Base-by-base conservation (phyloP, 352 stramenopile species). In the Phytophthora parvispora region DNA sequence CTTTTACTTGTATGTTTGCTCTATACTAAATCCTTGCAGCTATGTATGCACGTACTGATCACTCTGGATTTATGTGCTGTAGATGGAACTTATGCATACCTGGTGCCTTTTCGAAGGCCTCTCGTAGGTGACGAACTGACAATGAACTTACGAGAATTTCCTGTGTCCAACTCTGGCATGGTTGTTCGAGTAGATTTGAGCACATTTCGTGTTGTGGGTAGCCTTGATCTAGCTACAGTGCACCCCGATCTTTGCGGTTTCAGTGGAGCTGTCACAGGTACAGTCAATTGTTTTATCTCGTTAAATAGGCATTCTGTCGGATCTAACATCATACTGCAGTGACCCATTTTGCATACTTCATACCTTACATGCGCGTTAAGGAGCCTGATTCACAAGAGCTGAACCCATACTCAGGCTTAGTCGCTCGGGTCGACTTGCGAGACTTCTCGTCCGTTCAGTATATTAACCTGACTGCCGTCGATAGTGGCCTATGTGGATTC, bases 81-180 rank as follows among this genome's bases (percentile, higher is more conserved):
- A 94, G 86, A 94, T 57, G 83, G 82, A 40, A 72, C 78, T 6
- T 80, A 77, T n/a, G 80, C 84, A 13, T 95, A 89, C 40, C 58
- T 95, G 2, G 77, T 93, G 12, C 84, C 84, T 1, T 84, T 87
- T 16, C 67, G 68, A 8, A 70, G 84, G 12, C 77, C 86, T 12
- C 61, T 78, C 5, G 50, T 69, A 25, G 72, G 60, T 2, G 76
- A 93, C 18, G 83, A 94, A 51, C 60, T 77, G n/a, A 85, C 84
- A 0, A 75, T 64, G 28, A 94, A 91, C 45, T 49, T 93, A 31
- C 82, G 86, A 40, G 84, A 95, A 61, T 93, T 95, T 45, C 83
- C 86, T 4, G 84, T 86, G 15, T 72, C 78, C 0, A 91, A 81
- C 58, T 92, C 87, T 2, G 87, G 87, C 4, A 42, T 90, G 24